Conservation (phyloP, 139 green algal species). For the Chlamydomonas incerta region DNA sequence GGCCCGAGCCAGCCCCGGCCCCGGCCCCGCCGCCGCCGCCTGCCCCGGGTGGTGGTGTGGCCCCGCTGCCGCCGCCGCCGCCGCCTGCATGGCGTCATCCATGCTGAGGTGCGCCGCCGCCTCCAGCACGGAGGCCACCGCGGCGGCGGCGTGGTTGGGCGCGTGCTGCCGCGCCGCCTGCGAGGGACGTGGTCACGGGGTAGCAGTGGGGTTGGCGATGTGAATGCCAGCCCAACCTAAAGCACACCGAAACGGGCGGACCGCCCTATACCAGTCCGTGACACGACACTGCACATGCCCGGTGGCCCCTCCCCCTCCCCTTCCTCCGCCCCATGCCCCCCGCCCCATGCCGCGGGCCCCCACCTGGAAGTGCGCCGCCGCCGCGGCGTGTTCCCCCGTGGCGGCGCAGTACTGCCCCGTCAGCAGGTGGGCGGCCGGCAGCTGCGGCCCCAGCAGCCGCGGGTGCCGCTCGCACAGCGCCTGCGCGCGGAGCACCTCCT, state of each 20-base stretch:
- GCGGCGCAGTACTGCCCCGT: conserved; percentile 48
- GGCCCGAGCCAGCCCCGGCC: not conserved
- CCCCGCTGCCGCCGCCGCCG: not conserved
- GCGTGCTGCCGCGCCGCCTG: conserved; percentile 8
- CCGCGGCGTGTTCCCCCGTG: not conserved
- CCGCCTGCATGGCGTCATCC: not conserved
- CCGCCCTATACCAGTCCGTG: too few relatives aligned
- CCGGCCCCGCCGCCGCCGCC: not conserved
- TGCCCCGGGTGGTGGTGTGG: not conserved
- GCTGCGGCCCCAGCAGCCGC: not conserved
- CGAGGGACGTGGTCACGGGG: not conserved
- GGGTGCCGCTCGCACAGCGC: conserved; percentile 45
- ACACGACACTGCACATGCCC: too few relatives aligned
- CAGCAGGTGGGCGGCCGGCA: conserved; percentile 39
- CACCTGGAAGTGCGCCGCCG: conserved; percentile 43
- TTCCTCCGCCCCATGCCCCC: not conserved
- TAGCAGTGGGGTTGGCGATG: not conserved
- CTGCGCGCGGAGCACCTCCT: conserved; percentile 23
- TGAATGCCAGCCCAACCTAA: too few relatives aligned
- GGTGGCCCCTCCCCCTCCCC: not conserved
- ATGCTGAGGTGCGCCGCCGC: conserved; percentile 5
- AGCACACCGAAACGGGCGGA: too few relatives aligned
- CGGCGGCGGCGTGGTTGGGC: not conserved
- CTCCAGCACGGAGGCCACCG: conserved; percentile 11
- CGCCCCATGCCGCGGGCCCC: not conserved